Evolutionary conservation across 139 green algal genomes (phyloP), one percentile per base, ranked within the genome.

Genomic region (Chlorella sp.): DNA sequence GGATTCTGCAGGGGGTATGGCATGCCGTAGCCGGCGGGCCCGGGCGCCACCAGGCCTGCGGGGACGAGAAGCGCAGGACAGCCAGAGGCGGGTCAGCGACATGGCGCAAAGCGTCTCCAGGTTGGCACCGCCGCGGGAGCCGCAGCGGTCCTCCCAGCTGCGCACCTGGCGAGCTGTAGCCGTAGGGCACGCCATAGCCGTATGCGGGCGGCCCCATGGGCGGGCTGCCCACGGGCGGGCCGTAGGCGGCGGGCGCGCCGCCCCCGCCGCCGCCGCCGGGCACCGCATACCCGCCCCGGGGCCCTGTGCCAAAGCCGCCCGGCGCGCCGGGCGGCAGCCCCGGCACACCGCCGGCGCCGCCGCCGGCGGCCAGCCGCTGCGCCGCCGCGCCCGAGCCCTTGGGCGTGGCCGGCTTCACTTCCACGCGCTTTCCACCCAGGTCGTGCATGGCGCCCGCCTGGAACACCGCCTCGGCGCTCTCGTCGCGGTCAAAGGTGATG

Each of bases 401-500:
- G 9, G 92, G 92, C 0, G 92, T 96, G 33, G 91, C 91, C 35
- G 62, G 82, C 71, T 95, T 96, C 0, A 95, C 90, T 72, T 95
- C 89, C 35, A 97, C 90, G 53, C 80, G 71, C 76, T 96, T 96
- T 41, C 89, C 89, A 19, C 66, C 75, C 19, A 97, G 72, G 71
- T 91, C 83, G 38, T 97, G 91, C 83, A 94, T 91, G 27, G 70
- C 58, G 42, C 90, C 90, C 0, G 74, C 73, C 2, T 65, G 36
- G 67, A 95, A 94, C 19, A 94, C 88, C 40, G 79, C 74, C 41
- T 91, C 78, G 8, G 91, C 88, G n/a, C 84, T 83, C 1, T 64
- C 56, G 64, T 97, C 92, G 21, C 90, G 85, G 3, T 88, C 89
- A 81, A 93, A 97, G 0, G 92, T 95, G 5, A 97, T 76, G 79